Evolutionary conservation across 1,284 basidiomycete genomes (phyloP), one percentile per base, ranked within the genome.

Genomic region (Cutaneotrichosporon spelunceum): DNA sequence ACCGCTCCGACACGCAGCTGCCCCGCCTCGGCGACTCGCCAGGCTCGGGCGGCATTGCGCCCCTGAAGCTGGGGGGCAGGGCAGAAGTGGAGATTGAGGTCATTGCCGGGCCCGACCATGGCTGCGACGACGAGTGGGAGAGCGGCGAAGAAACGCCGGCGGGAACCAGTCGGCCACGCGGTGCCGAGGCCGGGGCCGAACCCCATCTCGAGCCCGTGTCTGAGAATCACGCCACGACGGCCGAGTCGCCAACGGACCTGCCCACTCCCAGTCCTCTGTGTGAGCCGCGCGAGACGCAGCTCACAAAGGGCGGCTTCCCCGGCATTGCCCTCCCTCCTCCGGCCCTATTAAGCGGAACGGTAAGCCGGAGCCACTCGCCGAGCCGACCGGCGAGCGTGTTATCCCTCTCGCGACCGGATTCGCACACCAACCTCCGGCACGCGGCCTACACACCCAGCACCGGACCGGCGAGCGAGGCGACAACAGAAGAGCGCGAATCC

Each of bases 71-170:
- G 16, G 23, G 33, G 16, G 23, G 47, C 10, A 30, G 39, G 11
- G 56, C 53, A 13, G 55, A 27, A 21, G 53, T 57, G 13, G 49
- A 59, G 56, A 56, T 64, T 14, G 56, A 64, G 53, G 64, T 66
- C 30, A 48, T 66, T 26, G 44, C 23, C 9, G 58, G 61, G 27
- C 55, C 56, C 4, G 52, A 26, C 3, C 56, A 48, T 2, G 59
- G n/a, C 14, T 57, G 55, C 23, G 61, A 62, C 21, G 64, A 49
- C 33, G 61, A 66, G n/a, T 66, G 64, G 64, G 64, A 61, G 50
- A 63, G 61, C 54, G 64, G 64, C 5, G 64, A 66, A 36, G 64
- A 63, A 10, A 62, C 60, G 9, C 60, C 64, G 3, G 56, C 47
- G 5, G 55, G 55, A 5, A 33, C 33, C 3, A 57, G 33, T 45